Conservation (phyloP, 768 basidiomycete species). For the Tephrocybe sp. region DNA sequence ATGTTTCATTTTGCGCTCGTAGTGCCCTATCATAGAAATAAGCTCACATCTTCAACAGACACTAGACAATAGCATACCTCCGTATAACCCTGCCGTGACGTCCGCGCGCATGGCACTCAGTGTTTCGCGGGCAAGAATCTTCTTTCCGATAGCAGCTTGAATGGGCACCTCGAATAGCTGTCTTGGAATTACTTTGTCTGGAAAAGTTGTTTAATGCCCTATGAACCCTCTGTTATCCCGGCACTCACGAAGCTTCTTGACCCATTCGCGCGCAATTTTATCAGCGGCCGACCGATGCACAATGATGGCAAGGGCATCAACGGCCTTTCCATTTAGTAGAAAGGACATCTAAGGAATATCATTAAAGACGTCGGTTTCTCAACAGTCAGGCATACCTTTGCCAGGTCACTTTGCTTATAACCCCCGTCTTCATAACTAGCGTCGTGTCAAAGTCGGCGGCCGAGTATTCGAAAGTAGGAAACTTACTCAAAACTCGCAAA, state of each 20-base stretch:
- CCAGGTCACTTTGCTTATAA: conserved; percentile 76
- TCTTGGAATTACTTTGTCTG: conserved; percentile 88
- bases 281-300: conserved; percentile 82
- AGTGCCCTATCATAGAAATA: conserved; percentile 58
- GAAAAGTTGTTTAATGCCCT: not conserved
- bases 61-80: conserved; percentile 45
- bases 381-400: conserved; percentile 56
- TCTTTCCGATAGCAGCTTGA: conserved; percentile 86
- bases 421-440: conserved; percentile 93
- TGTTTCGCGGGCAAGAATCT: conserved; percentile 86
- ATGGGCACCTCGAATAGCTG: conserved; percentile 95
- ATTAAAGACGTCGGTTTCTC: not conserved
- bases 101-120: conserved; percentile 84
- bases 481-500: conserved; percentile 89
- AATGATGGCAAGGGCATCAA: conserved; percentile 92
- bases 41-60: not conserved
- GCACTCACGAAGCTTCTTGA: conserved; percentile 85
- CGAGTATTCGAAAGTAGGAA: not conserved
- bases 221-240: not conserved
- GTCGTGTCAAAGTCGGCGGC: conserved; percentile 1
- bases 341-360: conserved; percentile 70
- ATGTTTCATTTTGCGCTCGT: conserved; percentile 90
- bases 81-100: conserved; percentile 92
- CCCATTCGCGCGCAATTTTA: conserved; percentile 77
- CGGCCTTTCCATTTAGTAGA: conserved; percentile 81